These are phyloP conservation scores for Myriosclerotinia curreyana DNA, from an alignment of 2,329 filamentous ascomycete species.

Conservation along the genomic window DNA sequence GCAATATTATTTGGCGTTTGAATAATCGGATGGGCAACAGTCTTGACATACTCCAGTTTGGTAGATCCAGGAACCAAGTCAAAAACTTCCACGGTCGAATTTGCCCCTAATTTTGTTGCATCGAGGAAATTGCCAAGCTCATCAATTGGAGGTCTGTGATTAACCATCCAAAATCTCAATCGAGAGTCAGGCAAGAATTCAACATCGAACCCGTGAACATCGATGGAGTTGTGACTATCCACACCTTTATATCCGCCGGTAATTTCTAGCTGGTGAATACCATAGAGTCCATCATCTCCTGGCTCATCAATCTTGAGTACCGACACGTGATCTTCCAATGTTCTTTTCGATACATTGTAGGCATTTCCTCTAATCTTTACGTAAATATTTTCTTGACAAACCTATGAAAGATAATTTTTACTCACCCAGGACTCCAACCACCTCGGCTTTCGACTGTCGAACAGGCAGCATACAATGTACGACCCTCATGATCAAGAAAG, in stretches of 20 bases:
- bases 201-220: slow-evolving; percentile 41
- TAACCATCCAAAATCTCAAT: slow-evolving; percentile 40
- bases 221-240: slow-evolving; percentile 33
- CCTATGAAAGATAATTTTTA: background rate
- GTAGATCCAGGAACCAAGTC: slow-evolving; percentile 32
- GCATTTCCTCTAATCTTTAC: background rate
- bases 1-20: slow-evolving; percentile 41
- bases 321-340: slow-evolving; percentile 5
- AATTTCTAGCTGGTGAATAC: slow-evolving; percentile 28
- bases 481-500: slow-evolving; percentile 35
- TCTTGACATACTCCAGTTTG: slow-evolving; percentile 39
- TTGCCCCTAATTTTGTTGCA: slow-evolving; percentile 38
- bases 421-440: slow-evolving; percentile 8
- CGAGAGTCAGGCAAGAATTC: slow-evolving; percentile 29
- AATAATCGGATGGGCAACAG: slow-evolving; percentile 36
- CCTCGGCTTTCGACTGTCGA: slow-evolving; percentile 16
- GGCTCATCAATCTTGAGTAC: slow-evolving; percentile 31
- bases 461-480: slow-evolving; percentile 35
- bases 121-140: slow-evolving; percentile 38
- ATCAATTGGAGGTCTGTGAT: slow-evolving; percentile 39
- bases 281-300: slow-evolving; percentile 28
- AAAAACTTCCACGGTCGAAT: slow-evolving; percentile 42
- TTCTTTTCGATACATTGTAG: background rate
- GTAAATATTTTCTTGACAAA: background rate
- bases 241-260: slow-evolving; percentile 30